Evolutionary conservation across 805 yeast genomes (phyloP), one percentile per base, ranked within the genome.

Genomic region (Ascoidea asiatica): DNA sequence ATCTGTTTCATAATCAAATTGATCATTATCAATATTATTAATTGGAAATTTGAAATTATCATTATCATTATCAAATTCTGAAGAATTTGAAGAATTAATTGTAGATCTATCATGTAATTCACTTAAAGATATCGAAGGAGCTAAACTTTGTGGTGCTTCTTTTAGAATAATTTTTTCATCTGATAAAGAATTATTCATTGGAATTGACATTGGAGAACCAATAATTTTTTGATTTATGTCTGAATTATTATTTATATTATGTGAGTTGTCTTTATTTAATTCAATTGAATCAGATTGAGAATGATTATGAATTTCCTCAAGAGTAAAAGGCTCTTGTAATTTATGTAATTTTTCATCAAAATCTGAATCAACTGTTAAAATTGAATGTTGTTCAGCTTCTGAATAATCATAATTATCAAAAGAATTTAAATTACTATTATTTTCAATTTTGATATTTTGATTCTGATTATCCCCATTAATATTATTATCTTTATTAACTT

Each of bases 391-490:
- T 38, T 46, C 47, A 4, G 44, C 47, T n/a, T 36, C 29, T 7
- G 43, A n/a, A 17, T 47, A 47, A 37, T 44, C 39, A 35, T 43
- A 47, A 37, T 45, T 44, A 13, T 49, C 52, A 37, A 47, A 42
- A n/a, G 45, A 41, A 8, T 21, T 36, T 38, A 47, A 47, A 15
- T 40, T 37, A 1, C 46, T 46, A n/a, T 39, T 38, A 20, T 40
- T 44, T 8, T 41, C 18, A 15, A 15, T 11, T 17, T n/a, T 17
- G 20, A 17, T 17, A 21, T 22, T 15, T 39, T 11, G 23, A 39
- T 17, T 39, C 17, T 46, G 41, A 11, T 20, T 18, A 19, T 36
- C 21, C 2, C 19, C n/a, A 19, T 21, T 38, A 18, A 40, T 40
- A 20, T 23, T 44, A 37, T 47, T 48, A 38, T 45, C 39, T 23